Evolutionary conservation across 352 stramenopile genomes (phyloP), one percentile per base, ranked within the genome.

Genomic region (Phytopythium boreale): DNA sequence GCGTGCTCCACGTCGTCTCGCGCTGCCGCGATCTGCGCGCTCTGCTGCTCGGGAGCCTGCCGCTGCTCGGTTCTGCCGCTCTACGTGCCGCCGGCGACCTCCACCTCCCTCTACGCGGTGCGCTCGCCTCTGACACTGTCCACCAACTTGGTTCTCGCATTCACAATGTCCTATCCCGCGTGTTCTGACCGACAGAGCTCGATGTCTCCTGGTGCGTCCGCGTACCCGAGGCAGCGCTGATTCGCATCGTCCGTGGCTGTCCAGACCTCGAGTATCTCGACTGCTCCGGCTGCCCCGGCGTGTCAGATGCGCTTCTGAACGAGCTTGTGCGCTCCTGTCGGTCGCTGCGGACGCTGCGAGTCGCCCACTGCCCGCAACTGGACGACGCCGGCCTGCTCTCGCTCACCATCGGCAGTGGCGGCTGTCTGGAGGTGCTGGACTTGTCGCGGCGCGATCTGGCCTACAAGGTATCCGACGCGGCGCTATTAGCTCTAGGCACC

Each of bases 401-500:
- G 15, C 65, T 98, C 8, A 74, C 86, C 8, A 87, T 95, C 43
- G 59, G 64, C 11, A 61, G 57, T 56, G 75, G 76, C 15, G 93
- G 84, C 53, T 62, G 70, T 12, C 73, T 98, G 1, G 68, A 72
- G 4, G 46, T 81, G 24, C 73, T 98, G 8, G 88, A 98, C 63
- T 53, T 98, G 44, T 70, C 81, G 26, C 80, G 95, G 19, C 96
- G 79, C 46, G 91, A 97, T 55, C 76, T 98, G 50, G 76, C 83
- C 36, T 97, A 97, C 75, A 93, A 96, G 67, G 78, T 98, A 53
- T 97, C 90, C 43, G 95, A 98, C 68, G 88, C 98, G 34, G 80
- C 86, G 10, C 67, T 98, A 12, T 67, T 98, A 31, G 76, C 92
- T 14, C 69, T 98, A 49, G 79, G 71, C 1, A 76, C 92, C n/a